Base-by-base conservation (phyloP, 331 rosid species). In the Saraca asoca region DNA sequence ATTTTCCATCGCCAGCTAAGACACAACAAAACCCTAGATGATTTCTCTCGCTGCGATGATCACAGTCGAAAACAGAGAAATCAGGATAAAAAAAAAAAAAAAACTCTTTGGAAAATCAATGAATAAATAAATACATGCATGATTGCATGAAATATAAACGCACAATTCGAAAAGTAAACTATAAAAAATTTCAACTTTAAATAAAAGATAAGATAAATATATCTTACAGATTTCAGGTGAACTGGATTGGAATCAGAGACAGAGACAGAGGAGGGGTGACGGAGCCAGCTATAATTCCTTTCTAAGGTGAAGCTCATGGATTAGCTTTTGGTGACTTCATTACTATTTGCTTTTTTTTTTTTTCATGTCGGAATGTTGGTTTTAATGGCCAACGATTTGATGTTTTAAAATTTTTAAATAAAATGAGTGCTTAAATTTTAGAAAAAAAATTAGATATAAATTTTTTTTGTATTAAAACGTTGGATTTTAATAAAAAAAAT, bases 201-300 rank as follows among this genome's bases (percentile, higher is more conserved):
- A n/a, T 29, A 8, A 0, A 0, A 33, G 51, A 62, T 17, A 15
- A 19, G 15, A 49, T 13, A 10, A 6, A 10, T 7, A 10, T 37
- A 38, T 43, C 10, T 29, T 48, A 64, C 69, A 77, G 69, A 75
- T 69, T 68, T 52, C 46, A 85, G 88, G 86, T 60, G 79, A 68
- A 70, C 43, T 74, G 66, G 62, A 52, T 37, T 58, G 62, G 74
- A 61, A 58, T 62, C 54, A 35, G 58, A 19, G 52, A 18, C 24
- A 15, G 4, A 3, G 10, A n/a, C n/a, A n/a, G 24, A 20, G 61
- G 9, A 24, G 29, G 11, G 58, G 37, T 18, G 51, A 15, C 24
- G 62, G 52, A 51, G 79, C 44, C 52, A 67, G 33, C 59, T 69
- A 65, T 49, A 41, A 14, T 77, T 35, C 9, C 12, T 15, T 29